Evolutionary conservation across 441 rosid genomes (phyloP).

Genomic region (Bocquillonia castaneifolia): DNA sequence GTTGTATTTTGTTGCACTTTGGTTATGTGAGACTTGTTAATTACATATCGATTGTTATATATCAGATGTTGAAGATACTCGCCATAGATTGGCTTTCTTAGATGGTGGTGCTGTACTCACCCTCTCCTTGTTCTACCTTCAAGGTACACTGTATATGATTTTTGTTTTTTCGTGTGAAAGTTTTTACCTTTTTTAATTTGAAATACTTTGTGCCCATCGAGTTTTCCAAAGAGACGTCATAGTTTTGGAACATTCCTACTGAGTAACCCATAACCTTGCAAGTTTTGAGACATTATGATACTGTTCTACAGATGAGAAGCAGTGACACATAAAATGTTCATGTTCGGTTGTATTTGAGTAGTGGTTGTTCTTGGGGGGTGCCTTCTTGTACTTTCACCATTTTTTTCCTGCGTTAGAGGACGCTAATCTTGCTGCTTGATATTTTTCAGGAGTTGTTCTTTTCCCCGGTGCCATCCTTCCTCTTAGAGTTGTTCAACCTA

Average conservation of each 20-base stretch:
- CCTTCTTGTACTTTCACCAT: not conserved
- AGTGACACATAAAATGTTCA: not conserved
- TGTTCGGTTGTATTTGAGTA: not conserved
- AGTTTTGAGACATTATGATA: not conserved
- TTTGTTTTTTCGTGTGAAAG: too few relatives aligned
- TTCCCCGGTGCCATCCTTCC: conserved; percentile 95
- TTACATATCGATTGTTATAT: conserved; percentile 1
- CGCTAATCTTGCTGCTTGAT: conserved; percentile 20
- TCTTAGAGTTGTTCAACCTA: conserved; percentile 66
- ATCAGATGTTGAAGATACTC: conserved; percentile 89
- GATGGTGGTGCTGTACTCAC: conserved; percentile 72
- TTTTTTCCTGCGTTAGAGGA: not conserved
- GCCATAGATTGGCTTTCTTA: conserved; percentile 56
- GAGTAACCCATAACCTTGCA: not conserved
- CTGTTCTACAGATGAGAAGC: not conserved
- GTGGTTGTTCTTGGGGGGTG: not conserved
- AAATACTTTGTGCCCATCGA: not conserved
- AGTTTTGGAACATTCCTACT: not conserved
- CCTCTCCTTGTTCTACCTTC: conserved; percentile 73
- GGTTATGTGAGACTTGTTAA: conserved; percentile 12
- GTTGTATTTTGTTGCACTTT: not conserved
- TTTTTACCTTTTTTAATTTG: too few relatives aligned
- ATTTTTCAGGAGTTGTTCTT: conserved; percentile 72
- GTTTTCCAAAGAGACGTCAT: not conserved
- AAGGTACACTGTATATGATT: too few relatives aligned